phyloP scores from a whole-genome alignment of 805 yeast species.

The Spathaspora sp. region DNA sequence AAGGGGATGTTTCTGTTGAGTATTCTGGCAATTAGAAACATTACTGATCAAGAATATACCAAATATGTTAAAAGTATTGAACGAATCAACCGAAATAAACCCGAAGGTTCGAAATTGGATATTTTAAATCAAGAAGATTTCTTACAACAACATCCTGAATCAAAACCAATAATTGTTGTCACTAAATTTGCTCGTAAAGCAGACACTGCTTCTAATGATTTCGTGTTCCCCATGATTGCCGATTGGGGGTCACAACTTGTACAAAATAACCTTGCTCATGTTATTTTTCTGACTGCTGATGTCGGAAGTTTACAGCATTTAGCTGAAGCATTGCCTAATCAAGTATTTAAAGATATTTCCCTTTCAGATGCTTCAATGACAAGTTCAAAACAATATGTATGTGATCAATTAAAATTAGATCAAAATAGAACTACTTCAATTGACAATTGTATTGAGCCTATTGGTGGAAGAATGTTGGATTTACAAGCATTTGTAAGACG shows the following conservation, averaged over 20 bases:
- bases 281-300: conserved; percentile 82
- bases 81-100: conserved; percentile 15
- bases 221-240: conserved; percentile 69
- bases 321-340: conserved; percentile 75
- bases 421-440: conserved; percentile 32
- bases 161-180: conserved; percentile 80
- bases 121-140: conserved; percentile 71
- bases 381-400: conserved; percentile 69
- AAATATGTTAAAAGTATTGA: conserved; percentile 22
- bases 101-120: conserved; percentile 18
- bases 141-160: conserved; percentile 79
- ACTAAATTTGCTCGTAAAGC: conserved; percentile 66
- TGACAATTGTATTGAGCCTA: conserved; percentile 58
- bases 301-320: conserved; percentile 70
- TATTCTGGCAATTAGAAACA: conserved; percentile 66
- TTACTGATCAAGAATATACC: conserved; percentile 37
- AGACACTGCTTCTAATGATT: conserved; percentile 46
- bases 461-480: conserved; percentile 95
- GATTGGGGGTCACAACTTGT: conserved; percentile 86
- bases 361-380: conserved; percentile 77
- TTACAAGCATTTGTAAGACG: conserved; percentile 87
- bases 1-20: conserved; percentile 75
- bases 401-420: conserved; percentile 43
- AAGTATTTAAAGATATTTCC: conserved; percentile 71
- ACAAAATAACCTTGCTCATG: conserved; percentile 81